A percentile compares a stretch with the other conserved stretches of the same genome.
phyloP scores from a whole-genome alignment of 805 yeast species.

The Ogataea polymorpha region DNA sequence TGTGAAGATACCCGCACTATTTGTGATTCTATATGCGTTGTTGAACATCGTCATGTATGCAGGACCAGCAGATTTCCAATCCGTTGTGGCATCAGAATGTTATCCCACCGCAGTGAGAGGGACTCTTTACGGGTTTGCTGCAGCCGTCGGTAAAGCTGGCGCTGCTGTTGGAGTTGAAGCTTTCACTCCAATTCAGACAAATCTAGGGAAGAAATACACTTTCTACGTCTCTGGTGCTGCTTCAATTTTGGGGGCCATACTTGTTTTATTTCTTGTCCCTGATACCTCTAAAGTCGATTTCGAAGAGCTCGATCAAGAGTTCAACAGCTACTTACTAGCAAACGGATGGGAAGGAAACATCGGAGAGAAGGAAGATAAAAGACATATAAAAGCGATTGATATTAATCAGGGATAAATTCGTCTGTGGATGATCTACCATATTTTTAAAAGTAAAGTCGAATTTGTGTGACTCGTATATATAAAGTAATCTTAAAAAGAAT shows the following conservation, averaged over 20 bases:
- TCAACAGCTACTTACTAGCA: conserved; percentile 41
- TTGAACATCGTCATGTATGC: conserved; percentile 43
- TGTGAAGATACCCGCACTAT: conserved; percentile 31
- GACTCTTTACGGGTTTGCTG: conserved; percentile 44
- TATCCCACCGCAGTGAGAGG: conserved; percentile 51
- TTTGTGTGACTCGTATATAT: background rate
- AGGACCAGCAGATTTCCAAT: conserved; percentile 49
- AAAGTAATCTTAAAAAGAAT: no score
- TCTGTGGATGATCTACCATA: background rate
- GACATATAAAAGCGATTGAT: background rate
- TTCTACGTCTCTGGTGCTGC: conserved; percentile 46
- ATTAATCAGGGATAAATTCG: background rate
- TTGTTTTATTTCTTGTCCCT: conserved; percentile 40
- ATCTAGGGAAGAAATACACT: conserved; percentile 45
- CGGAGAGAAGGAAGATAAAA: conserved; percentile 32
- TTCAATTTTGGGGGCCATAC: conserved; percentile 26
- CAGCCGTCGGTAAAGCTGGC: conserved; percentile 51
- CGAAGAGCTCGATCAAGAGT: conserved; percentile 42
- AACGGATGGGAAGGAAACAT: conserved; percentile 47
- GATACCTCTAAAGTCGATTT: conserved; percentile 44
- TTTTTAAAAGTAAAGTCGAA: background rate
- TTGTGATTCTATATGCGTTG: conserved; percentile 44
- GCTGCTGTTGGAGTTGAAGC: conserved; percentile 49
- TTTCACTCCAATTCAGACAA: conserved; percentile 42
- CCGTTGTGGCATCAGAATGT: conserved; percentile 42